phyloP scores from a whole-genome alignment of 1,139 yeast species.

The Protomyces lactucae-debilis region DNA sequence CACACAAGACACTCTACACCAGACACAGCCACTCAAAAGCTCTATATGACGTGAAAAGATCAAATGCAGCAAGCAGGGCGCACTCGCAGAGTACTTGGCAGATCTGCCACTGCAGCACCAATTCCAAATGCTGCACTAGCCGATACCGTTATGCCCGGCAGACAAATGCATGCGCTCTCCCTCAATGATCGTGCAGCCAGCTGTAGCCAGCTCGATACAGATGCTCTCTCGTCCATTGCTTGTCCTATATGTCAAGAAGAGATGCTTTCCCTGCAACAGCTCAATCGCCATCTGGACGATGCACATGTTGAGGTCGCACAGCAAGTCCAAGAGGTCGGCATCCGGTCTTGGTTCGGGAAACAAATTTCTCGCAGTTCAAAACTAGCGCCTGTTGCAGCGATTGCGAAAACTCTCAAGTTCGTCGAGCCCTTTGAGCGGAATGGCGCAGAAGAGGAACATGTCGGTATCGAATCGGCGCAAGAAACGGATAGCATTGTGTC shows the following conservation, averaged over 20 bases:
- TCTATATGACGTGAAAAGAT: not conserved
- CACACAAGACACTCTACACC: no score
- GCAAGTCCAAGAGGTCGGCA: slow-evolving; percentile 39
- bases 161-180: not conserved
- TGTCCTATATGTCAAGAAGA: slow-evolving; percentile 72
- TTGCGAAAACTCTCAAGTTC: slow-evolving; percentile 5
- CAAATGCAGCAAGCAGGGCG: not conserved
- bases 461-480: slow-evolving; percentile 19
- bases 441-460: slow-evolving; percentile 10
- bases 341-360: slow-evolving; percentile 43
- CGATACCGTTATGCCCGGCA: not conserved
- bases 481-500: slow-evolving; percentile 42
- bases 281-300: slow-evolving; percentile 71
- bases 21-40: no score
- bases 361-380: slow-evolving; percentile 35
- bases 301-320: slow-evolving; percentile 47
- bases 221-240: not conserved
- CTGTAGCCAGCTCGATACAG: not conserved
- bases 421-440: slow-evolving; percentile 19
- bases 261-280: slow-evolving; percentile 53
- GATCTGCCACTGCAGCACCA: not conserved
- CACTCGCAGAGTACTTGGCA: not conserved
- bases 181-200: not conserved
- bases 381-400: slow-evolving; percentile 34
- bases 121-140: not conserved